Evolutionary conservation across 139 green algal species (phyloP).

Genomic region (Nannochloris sp.): DNA sequence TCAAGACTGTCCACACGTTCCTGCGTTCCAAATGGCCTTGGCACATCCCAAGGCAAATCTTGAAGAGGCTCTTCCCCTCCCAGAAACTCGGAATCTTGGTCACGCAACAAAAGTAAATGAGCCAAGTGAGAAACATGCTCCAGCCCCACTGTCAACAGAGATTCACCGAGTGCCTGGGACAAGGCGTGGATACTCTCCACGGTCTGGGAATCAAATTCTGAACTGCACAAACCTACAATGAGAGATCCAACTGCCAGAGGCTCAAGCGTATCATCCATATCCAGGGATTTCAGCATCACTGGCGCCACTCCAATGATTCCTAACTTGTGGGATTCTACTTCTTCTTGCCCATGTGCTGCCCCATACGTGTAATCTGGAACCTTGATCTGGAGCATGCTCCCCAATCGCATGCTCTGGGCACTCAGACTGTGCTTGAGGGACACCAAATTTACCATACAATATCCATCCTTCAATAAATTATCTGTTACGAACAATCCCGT

Average conservation of each 20-base stretch:
- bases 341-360: neutral
- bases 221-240: slow-evolving; percentile 7
- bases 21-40: neutral
- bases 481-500: slow-evolving; percentile 20
- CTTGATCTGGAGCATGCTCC: neutral
- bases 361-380: neutral
- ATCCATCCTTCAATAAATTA: slow-evolving; percentile 12
- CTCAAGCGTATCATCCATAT: neutral
- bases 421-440: slow-evolving; percentile 15
- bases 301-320: slow-evolving; percentile 9
- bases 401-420: slow-evolving; percentile 10
- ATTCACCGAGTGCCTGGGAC: neutral
- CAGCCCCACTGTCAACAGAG: slow-evolving; percentile 11
- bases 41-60: slow-evolving; percentile 15
- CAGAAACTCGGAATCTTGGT: slow-evolving; percentile 5
- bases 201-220: neutral
- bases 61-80: slow-evolving; percentile 10
- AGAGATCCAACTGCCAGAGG: slow-evolving; percentile 18
- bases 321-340: neutral
- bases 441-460: slow-evolving; percentile 3
- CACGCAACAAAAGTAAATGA: slow-evolving; percentile 11
- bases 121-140: slow-evolving; percentile 6
- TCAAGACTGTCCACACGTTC: neutral
- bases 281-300: neutral
- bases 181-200: neutral